phyloP scores from a whole-genome alignment of 805 yeast genomes.

The Torulaspora gathmanii region DNA sequence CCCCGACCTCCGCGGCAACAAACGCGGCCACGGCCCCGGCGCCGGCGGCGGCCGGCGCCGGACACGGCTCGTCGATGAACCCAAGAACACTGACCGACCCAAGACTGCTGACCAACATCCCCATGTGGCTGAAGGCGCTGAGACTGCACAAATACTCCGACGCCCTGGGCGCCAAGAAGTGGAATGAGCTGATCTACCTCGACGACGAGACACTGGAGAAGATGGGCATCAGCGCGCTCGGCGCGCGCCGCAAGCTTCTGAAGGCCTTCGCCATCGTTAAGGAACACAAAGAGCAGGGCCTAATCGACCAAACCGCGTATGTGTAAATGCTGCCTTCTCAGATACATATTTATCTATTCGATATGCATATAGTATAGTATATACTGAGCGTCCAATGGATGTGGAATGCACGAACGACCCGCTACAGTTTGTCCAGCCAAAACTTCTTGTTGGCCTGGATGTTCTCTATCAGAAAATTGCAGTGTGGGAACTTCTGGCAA shows the following conservation, averaged over 20 bases:
- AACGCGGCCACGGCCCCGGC: constrained; percentile 1
- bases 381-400: background rate
- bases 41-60: constrained; percentile 6
- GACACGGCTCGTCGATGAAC: constrained; percentile 37
- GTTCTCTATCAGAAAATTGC: constrained; percentile 51
- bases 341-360: constrained; percentile 1
- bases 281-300: constrained; percentile 44
- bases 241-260: constrained; percentile 89
- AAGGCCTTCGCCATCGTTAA: constrained; percentile 86
- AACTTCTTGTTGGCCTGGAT: constrained; percentile 49
- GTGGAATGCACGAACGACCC: too few species aligned
- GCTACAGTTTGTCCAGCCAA: constrained; percentile 41
- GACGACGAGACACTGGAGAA: constrained; percentile 64
- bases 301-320: constrained; percentile 31
- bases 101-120: constrained; percentile 66
- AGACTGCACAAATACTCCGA: constrained; percentile 93
- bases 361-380: constrained; percentile 2
- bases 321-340: background rate
- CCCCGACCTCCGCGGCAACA: background rate
- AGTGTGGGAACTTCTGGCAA: constrained; percentile 54
- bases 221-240: constrained; percentile 87
- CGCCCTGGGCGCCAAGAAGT: constrained; percentile 63
- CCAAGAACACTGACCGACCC: constrained; percentile 49
- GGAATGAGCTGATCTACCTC: constrained; percentile 74
- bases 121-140: constrained; percentile 86